Evolutionary conservation across 2,329 filamentous ascomycete genomes (phyloP), one percentile per base, ranked within the genome.

Genomic region (Alternaria atra): DNA sequence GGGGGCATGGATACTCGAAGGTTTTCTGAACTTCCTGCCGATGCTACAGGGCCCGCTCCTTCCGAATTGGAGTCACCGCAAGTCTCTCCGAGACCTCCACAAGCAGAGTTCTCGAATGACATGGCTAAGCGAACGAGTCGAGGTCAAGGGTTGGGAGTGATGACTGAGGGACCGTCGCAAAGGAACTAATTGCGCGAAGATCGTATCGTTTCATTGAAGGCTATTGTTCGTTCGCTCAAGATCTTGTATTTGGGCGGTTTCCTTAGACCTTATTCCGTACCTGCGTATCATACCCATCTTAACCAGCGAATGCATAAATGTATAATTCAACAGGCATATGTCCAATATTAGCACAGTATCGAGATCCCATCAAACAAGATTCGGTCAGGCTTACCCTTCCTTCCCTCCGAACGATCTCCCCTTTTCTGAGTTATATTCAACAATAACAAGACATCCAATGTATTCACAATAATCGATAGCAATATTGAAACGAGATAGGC

Each of bases 1-100:
- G 46, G 53, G 12, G 52, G 27, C 27, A 43, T 42, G 29, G 52
- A 53, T 8, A 60, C 32, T 13, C 58, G 69, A 20, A 61, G 64
- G 20, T 65, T 65, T 25, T 72, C 72, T 1, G 70, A 71, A 39
- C 58, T 73, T 13, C 69, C 72, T 17, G 67, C 63, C 8, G 63
- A 58, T 39, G 50, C 47, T 17, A 32, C 46, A 12, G 20, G 17
- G 8, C 46, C 25, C n/a, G 32, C 27, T 15, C 47, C 47, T 13
- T 60, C 60, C 10, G 61, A 74, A 55, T 54, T 74, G 35, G 71
- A 69, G 43, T 69, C 68, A 20, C 68, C 67, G 2, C 54, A 68
- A 17, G 57, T 57, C 6, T 69, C 70, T 15, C 72, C 70, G 10
- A 53, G 55, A 46, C 50, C 63, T 7, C 37, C 53, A 9, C 70